phyloP scores from a whole-genome alignment of 225 moss, liverwort and hornwort species.

The Climacium dendroides region DNA sequence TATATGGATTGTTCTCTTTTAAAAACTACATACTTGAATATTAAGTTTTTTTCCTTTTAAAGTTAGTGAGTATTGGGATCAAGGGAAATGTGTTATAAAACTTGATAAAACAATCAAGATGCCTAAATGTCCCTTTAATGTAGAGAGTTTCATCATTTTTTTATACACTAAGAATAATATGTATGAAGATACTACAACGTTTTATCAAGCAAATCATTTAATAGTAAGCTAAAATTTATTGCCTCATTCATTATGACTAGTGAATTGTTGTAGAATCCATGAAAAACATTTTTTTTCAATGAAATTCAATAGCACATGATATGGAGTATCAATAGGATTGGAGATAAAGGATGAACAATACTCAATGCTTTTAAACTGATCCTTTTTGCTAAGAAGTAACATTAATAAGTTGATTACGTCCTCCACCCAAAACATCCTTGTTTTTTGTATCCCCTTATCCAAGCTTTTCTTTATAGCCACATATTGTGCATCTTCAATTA shows the following conservation, averaged over 20 bases:
- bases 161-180: background rate
- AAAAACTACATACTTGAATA: too few relatives aligned
- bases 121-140: too few relatives aligned
- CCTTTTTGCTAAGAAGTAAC: too few relatives aligned
- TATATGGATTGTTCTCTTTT: too few relatives aligned
- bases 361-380: rapidly evolving
- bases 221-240: too few relatives aligned
- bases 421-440: background rate
- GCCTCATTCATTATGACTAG: background rate
- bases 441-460: background rate
- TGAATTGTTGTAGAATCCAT: too few relatives aligned
- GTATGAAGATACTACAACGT: background rate
- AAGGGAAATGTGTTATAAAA: too few relatives aligned
- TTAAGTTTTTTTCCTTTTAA: too few relatives aligned
- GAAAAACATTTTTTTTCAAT: background rate
- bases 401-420: background rate
- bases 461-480: too few relatives aligned
- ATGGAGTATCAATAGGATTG: background rate
- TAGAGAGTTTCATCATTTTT: background rate
- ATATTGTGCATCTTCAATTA: too few relatives aligned
- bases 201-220: background rate
- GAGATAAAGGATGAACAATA: background rate
- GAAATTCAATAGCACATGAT: background rate
- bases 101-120: too few relatives aligned
- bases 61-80: too few relatives aligned